Conservation (phyloP, 192 early-diverging fungal genomes). For the Linnemannia zychae region DNA sequence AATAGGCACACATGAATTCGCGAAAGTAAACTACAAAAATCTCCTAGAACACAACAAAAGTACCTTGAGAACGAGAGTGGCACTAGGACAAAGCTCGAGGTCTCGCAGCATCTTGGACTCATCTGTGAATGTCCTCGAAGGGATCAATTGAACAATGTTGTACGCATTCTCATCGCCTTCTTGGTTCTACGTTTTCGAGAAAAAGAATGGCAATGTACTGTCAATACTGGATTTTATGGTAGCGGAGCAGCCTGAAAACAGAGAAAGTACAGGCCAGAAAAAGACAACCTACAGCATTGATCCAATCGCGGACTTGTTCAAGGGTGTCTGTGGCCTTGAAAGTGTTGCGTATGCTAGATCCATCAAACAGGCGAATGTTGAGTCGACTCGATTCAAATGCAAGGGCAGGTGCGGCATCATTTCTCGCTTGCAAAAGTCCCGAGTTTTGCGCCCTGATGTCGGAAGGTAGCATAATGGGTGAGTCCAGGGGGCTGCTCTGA, state of each 20-base stretch:
- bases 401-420: slow-evolving; percentile 40
- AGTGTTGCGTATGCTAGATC: slow-evolving; percentile 47
- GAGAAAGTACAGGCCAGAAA: neutral
- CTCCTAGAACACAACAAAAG: no score
- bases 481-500: no score
- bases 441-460: slow-evolving; percentile 34
- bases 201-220: neutral
- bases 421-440: slow-evolving; percentile 24
- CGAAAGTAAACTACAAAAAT: neutral
- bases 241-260: no score
- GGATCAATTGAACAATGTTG: slow-evolving; percentile 50
- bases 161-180: slow-evolving; percentile 31
- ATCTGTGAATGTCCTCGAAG: slow-evolving; percentile 44
- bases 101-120: slow-evolving; percentile 55
- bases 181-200: slow-evolving; percentile 13
- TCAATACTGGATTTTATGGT: no score
- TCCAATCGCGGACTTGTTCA: slow-evolving; percentile 41
- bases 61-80: slow-evolving; percentile 52
- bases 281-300: slow-evolving; percentile 30
- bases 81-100: slow-evolving; percentile 51
- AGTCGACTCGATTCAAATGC: slow-evolving; percentile 45
- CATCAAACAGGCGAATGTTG: slow-evolving; percentile 50
- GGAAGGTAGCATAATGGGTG: neutral
- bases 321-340: slow-evolving; percentile 54
- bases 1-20: neutral